A percentile compares a stretch with the other conserved stretches of the same genome.
Conservation (phyloP, 176 grass and related monocot genomes). For the Musa schizocarpa region DNA sequence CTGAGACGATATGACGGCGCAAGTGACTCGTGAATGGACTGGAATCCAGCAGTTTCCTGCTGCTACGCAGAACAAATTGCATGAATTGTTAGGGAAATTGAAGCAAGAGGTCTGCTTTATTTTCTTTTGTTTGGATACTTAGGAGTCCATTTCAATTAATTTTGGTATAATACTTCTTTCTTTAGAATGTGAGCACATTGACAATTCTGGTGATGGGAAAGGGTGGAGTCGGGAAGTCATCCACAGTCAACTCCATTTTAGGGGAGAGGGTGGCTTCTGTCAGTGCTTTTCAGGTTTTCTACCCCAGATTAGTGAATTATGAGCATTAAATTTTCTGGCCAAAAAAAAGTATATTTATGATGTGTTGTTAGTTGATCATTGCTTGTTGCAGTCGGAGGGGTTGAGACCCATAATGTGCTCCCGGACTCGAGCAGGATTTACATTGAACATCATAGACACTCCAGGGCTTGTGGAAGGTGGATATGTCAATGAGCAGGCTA, state of each 20-base stretch:
- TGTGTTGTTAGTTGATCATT: not conserved
- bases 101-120: conserved; percentile 11
- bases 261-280: conserved; percentile 14
- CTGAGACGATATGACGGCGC: conserved; percentile 4
- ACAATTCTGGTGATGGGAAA: conserved; percentile 27
- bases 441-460: conserved; percentile 18
- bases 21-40: conserved; percentile 4
- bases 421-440: conserved; percentile 1
- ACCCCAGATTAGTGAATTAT: not conserved
- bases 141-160: not conserved
- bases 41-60: conserved; percentile 11
- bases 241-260: conserved; percentile 16
- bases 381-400: conserved; percentile 1
- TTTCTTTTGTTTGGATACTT: not conserved
- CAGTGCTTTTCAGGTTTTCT: conserved; percentile 15
- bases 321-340: not conserved
- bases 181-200: conserved; percentile 19
- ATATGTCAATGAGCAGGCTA: conserved; percentile 11
- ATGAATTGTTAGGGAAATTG: conserved; percentile 10
- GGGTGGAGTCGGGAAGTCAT: conserved; percentile 19
- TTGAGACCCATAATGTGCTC: conserved; percentile 19
- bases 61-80: conserved; percentile 12
- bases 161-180: not conserved
- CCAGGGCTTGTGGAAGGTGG: conserved; percentile 23
- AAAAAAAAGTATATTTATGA: no score